Conservation (phyloP, 805 yeast species). For the Ogataea parapolymorpha region DNA sequence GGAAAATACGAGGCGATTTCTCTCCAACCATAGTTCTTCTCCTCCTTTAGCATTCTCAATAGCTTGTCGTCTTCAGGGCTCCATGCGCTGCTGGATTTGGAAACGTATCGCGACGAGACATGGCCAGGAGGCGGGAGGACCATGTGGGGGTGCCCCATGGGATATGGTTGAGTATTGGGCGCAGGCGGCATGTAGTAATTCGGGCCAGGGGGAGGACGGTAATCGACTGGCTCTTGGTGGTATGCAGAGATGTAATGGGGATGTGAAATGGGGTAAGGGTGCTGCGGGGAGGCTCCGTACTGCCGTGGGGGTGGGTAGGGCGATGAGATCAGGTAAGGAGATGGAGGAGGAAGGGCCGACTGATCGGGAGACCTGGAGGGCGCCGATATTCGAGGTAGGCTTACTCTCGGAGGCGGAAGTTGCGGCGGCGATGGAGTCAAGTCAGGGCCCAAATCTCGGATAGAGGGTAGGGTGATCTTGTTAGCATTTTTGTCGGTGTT, state of each 20-base stretch:
- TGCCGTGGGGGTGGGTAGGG: conserved; percentile 2
- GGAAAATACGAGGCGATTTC: conserved; percentile 77
- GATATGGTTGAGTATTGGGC: neutral
- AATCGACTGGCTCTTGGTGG: conserved; percentile 1
- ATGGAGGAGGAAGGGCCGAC: neutral
- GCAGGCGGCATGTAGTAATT: conserved; percentile 2
- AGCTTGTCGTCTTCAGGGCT: conserved; percentile 72
- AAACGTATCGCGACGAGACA: conserved; percentile 7
- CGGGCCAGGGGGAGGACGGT: conserved; percentile 3
- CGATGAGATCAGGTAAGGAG: neutral
- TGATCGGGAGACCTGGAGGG: neutral
- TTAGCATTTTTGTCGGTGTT: neutral
- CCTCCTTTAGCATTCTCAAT: conserved; percentile 73
- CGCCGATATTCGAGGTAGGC: conserved; percentile 1
- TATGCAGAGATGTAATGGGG: conserved; percentile 1
- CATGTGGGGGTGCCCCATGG: neutral
- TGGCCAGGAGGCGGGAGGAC: neutral
- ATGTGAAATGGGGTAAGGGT: neutral
- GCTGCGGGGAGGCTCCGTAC: neutral
- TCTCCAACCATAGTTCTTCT: conserved; percentile 84
- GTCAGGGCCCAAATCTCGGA: conserved; percentile 10
- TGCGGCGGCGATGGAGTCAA: conserved; percentile 9
- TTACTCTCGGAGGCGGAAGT: neutral
- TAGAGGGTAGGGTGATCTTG: conserved; percentile 17
- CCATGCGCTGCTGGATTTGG: conserved; percentile 53